These are phyloP conservation scores for Fusarium sp. DNA, from an alignment of 2,329 filamentous ascomycete species.

Conservation along the genomic window DNA sequence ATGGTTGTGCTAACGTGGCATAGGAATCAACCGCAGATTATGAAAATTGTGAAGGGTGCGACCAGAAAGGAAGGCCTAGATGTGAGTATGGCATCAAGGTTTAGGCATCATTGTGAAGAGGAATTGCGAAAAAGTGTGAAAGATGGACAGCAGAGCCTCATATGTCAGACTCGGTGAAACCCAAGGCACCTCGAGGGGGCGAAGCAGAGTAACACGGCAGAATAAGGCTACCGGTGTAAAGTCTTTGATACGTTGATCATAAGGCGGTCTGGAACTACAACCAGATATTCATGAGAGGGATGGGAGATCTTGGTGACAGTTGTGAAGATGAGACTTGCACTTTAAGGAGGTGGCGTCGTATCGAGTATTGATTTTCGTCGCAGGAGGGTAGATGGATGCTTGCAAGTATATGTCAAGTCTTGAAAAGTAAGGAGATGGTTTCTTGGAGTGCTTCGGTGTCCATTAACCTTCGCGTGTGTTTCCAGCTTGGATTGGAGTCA, in stretches of 20 bases:
- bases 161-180: neutral
- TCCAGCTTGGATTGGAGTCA: too few species aligned
- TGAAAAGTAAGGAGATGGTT: neutral
- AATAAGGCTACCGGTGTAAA: neutral
- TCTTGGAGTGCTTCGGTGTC: too few species aligned
- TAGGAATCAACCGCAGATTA: neutral
- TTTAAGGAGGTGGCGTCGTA: neutral
- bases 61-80: neutral
- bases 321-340: neutral
- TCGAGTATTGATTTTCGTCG: neutral
- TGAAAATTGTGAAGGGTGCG: neutral
- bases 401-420: fast-evolving
- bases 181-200: neutral
- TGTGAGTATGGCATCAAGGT: neutral
- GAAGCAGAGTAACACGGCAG: conserved; percentile 2
- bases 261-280: neutral
- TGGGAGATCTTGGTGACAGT: neutral
- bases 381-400: too few species aligned
- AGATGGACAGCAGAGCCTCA: conserved; percentile 22
- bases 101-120: conserved; percentile 1
- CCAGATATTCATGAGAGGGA: fast-evolving
- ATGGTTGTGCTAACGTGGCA: conserved; percentile 32
- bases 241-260: neutral
- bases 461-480: too few species aligned
- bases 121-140: neutral